These are phyloP conservation scores for Allium cepa DNA, from an alignment of 106 monocot species.

Conservation along the genomic window DNA sequence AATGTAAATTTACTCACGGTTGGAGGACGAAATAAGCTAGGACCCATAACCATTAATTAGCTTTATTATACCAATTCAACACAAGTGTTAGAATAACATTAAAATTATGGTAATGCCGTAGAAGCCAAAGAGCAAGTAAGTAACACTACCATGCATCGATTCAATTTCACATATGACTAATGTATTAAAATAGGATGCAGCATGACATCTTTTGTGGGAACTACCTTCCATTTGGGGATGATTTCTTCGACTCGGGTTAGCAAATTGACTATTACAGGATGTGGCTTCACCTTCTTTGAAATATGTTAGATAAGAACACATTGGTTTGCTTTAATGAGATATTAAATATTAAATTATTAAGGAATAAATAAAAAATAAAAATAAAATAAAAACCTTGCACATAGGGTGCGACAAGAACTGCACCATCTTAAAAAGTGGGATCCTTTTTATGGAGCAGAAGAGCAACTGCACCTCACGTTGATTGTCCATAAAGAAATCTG, in stretches of 20 bases:
- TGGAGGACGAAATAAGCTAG: too few species aligned
- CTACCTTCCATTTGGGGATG: conserved; percentile 97
- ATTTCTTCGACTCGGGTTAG: conserved; percentile 74
- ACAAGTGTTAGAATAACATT: too few species aligned
- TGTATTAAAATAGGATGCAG: too few species aligned
- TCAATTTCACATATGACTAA: too few species aligned
- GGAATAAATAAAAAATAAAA: neutral
- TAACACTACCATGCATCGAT: too few species aligned
- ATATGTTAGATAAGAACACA: conserved; percentile 26
- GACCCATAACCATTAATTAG: too few species aligned
- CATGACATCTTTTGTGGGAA: conserved; percentile 91
- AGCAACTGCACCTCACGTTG: conserved; percentile 91
- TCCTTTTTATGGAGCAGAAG: conserved; percentile 75
- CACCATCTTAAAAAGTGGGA: conserved; percentile 81
- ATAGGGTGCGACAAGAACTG: conserved; percentile 90
- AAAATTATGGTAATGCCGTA: too few species aligned
- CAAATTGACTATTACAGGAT: conserved; percentile 68
- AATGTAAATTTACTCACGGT: too few species aligned
- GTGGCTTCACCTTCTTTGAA: conserved; percentile 94
- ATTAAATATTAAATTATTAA: neutral
- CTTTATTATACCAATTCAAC: too few species aligned
- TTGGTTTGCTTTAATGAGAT: neutral
- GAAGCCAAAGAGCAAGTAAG: too few species aligned
- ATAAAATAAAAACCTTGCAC: conserved; percentile 89
- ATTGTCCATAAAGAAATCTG: conserved; percentile 91